Evolutionary conservation across 768 basidiomycete genomes (phyloP).

Genomic region (Tylopilus vinaceipallidus): DNA sequence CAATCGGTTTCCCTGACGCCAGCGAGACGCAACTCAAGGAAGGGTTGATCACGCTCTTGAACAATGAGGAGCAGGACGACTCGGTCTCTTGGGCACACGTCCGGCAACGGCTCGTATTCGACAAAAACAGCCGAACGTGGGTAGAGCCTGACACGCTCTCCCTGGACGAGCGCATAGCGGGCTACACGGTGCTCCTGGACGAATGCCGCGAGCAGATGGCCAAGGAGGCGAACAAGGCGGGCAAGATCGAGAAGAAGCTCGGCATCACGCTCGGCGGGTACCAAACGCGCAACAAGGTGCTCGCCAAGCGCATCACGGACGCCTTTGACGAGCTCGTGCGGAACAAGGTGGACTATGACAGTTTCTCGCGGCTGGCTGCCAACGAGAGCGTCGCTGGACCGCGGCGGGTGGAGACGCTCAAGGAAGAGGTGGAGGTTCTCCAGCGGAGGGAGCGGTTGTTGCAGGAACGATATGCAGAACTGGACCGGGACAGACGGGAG

Average conservation of each 20-base stretch:
- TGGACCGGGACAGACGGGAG: conserved; percentile 68
- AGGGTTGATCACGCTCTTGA: conserved; percentile 63
- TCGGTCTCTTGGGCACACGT: conserved; percentile 68
- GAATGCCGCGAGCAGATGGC: conserved; percentile 69
- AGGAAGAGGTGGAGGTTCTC: conserved; percentile 83
- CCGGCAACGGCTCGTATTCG: conserved; percentile 62
- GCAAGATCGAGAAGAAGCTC: conserved; percentile 90
- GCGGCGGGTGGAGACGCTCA: conserved; percentile 69
- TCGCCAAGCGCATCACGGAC: conserved; percentile 60
- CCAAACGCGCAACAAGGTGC: conserved; percentile 65
- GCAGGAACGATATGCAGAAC: conserved; percentile 82
- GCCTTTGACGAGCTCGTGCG: conserved; percentile 71
- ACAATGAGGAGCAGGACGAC: conserved; percentile 61
- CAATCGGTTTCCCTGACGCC: conserved; percentile 85
- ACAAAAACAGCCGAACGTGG: conserved; percentile 57
- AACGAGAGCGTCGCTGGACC: conserved; percentile 80
- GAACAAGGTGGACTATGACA: conserved; percentile 69
- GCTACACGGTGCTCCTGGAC: conserved; percentile 60
- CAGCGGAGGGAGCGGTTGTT: conserved; percentile 73
- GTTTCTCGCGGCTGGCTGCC: conserved; percentile 68
- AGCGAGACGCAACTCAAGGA: conserved; percentile 75
- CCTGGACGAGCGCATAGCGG: conserved; percentile 56
- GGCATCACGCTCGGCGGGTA: conserved; percentile 89
- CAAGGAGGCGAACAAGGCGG: conserved; percentile 75
- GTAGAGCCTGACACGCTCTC: conserved; percentile 62